Conservation (phyloP, 768 basidiomycete genomes). For the Podaxis sp. region DNA sequence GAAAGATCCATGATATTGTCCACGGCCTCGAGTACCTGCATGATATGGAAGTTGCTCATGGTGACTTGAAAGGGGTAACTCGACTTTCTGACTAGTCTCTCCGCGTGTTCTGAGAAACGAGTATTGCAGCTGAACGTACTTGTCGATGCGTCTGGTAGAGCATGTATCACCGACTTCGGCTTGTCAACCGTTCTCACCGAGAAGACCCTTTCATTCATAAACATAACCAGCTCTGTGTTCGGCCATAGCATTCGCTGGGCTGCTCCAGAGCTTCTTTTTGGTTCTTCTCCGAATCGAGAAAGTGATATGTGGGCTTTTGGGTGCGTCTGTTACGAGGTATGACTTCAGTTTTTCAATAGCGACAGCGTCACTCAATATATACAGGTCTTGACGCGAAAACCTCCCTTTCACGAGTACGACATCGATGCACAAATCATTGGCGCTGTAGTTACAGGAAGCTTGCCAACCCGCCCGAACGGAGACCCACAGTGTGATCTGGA, state of each 20-base stretch:
- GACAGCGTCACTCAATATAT: too few relatives aligned
- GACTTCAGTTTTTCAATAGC: neutral
- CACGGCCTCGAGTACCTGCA: conserved; percentile 18
- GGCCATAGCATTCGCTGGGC: conserved; percentile 17
- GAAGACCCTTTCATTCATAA: neutral
- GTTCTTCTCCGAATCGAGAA: neutral
- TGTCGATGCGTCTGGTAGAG: neutral
- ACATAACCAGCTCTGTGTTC: neutral
- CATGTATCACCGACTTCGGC: conserved; percentile 21
- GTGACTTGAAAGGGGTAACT: conserved; percentile 22
- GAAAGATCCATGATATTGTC: conserved; percentile 14
- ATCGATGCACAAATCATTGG: neutral
- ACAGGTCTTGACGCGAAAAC: neutral
- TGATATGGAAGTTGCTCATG: conserved; percentile 15
- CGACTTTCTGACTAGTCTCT: too few relatives aligned
- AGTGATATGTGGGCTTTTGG: conserved; percentile 22
- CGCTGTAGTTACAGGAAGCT: neutral
- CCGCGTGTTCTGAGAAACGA: too few relatives aligned
- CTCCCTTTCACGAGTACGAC: neutral
- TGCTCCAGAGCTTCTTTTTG: conserved; percentile 20
- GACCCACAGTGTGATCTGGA: neutral
- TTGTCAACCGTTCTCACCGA: conserved; percentile 13
- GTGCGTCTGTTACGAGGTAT: conserved; percentile 20
- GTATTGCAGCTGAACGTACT: neutral
- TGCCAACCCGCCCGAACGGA: neutral